A percentile compares a stretch with the other conserved stretches of the same genome.
Conservation (phyloP, 1,284 basidiomycete species). For the Lentinus polychrous region DNA sequence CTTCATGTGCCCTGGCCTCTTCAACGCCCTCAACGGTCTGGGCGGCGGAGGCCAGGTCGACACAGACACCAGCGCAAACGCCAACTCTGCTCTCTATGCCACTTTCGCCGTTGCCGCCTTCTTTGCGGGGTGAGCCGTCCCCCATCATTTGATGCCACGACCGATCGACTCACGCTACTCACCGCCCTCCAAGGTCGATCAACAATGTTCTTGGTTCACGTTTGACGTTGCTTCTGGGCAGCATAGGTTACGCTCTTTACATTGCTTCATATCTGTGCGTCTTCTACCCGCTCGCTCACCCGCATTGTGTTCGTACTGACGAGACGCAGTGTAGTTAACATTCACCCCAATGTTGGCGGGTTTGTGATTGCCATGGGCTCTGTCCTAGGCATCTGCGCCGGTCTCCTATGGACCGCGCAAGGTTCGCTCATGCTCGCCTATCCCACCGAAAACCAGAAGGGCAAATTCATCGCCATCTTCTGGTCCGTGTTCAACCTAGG, state of each 20-base stretch:
- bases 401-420: constrained; percentile 82
- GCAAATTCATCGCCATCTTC: constrained; percentile 67
- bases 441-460: constrained; percentile 73
- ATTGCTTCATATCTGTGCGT: constrained; percentile 67
- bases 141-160: constrained; percentile 12
- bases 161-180: neutral
- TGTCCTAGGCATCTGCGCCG: constrained; percentile 78
- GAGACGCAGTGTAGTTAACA: constrained; percentile 52
- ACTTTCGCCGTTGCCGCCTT: constrained; percentile 61
- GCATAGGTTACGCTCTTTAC: constrained; percentile 66
- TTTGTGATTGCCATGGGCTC: constrained; percentile 78
- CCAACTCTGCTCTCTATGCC: constrained; percentile 60
- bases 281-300: neutral
- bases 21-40: constrained; percentile 48
- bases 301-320: neutral
- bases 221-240: constrained; percentile 66
- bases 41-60: constrained; percentile 68
- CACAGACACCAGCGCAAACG: constrained; percentile 52
- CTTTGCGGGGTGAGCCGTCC: constrained; percentile 52
- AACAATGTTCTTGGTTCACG: constrained; percentile 74
- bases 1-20: constrained; percentile 55
- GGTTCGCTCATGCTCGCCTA: constrained; percentile 82
- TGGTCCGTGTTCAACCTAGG: constrained; percentile 68
- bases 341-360: constrained; percentile 48
- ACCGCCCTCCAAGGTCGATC: constrained; percentile 43